phyloP scores from a whole-genome alignment of 257 asterid genomes.

The Plantago elongata region DNA sequence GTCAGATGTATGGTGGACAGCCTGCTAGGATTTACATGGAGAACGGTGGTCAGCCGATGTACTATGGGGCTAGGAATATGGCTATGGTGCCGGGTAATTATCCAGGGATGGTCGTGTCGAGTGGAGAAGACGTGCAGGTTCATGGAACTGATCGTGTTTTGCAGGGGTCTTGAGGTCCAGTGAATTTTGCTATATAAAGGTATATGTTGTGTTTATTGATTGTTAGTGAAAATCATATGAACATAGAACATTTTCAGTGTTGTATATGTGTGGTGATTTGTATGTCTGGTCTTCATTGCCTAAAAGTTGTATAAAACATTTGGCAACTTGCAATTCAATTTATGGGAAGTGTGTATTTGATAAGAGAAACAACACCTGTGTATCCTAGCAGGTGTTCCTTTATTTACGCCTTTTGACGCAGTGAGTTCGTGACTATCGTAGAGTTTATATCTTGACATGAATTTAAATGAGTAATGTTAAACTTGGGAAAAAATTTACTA shows the following conservation, averaged over 20 bases:
- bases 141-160: slow-evolving; percentile 33
- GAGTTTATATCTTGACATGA: too few relatives aligned
- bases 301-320: neutral
- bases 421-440: too few relatives aligned
- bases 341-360: slow-evolving; percentile 14
- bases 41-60: slow-evolving; percentile 38
- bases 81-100: slow-evolving; percentile 48
- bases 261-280: slow-evolving; percentile 16
- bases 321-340: slow-evolving; percentile 14
- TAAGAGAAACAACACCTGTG: neutral
- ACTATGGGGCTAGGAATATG: slow-evolving; percentile 50
- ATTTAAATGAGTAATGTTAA: too few relatives aligned
- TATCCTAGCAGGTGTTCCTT: too few relatives aligned
- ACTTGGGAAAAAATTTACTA: too few relatives aligned
- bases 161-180: slow-evolving; percentile 51
- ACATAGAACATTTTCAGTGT: slow-evolving; percentile 10
- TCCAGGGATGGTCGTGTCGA: slow-evolving; percentile 51
- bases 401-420: too few relatives aligned
- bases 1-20: slow-evolving; percentile 53
- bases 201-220: neutral
- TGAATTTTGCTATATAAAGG: slow-evolving; percentile 16
- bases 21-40: slow-evolving; percentile 39
- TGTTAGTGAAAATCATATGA: neutral
- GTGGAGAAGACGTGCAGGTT: slow-evolving; percentile 61
- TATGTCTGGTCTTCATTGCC: slow-evolving; percentile 10